Base-by-base conservation (phyloP, 495 filamentous ascomycete species). In the Aspergillus haitiensis region DNA sequence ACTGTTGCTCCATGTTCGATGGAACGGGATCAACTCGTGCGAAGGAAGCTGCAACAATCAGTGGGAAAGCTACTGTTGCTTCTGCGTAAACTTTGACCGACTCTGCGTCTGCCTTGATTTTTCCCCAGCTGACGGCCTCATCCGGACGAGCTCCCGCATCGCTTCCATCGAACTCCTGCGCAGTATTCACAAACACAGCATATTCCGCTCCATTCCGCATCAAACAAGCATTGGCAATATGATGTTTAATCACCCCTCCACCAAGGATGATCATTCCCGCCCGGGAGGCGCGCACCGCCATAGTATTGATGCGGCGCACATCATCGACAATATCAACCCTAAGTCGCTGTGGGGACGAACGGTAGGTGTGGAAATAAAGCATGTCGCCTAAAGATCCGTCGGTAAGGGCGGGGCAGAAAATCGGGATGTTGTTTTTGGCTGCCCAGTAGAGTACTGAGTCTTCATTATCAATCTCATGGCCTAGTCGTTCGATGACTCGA, bases 201-300 rank as follows among this genome's bases (percentile, higher is more conserved):
- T 88, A 90, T 71, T 98, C 94, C 9, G 94, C 94, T 0, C 94
- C 95, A 63, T 98, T 97, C 15, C 94, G 82, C 94, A 98, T 98
- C 65, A 98, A 68, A 66, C 90, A 94, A 3, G 95, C 94, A 69
- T 98, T 98, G 32, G 93, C 91, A 64, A 98, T 98, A 67, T 98
- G 94, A 66, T 98, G 94, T 75, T 98, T 98, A 56, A 98, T 82
- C 9, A 98, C 72, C 0, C 94, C 94, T 2, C 93, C 94, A 1
- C 95, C 94, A 1, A 98, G 79, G 52, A 98, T 91, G 60, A 98
- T 91, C 85, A 97, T 96, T 8, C 95, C 94, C 0, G 89, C 87
- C 53, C 88, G 80, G 60, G 89, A 87, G 1, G 94, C 93, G 33
- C 87, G 77, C 12, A 97, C 88, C 2, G 93, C 85, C 53, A 97